Percentiles rank a stretch among this genome's conserved stretches.
phyloP scores from a whole-genome alignment of 108 stramenopile genomes.

The Epithemia pelagica region DNA sequence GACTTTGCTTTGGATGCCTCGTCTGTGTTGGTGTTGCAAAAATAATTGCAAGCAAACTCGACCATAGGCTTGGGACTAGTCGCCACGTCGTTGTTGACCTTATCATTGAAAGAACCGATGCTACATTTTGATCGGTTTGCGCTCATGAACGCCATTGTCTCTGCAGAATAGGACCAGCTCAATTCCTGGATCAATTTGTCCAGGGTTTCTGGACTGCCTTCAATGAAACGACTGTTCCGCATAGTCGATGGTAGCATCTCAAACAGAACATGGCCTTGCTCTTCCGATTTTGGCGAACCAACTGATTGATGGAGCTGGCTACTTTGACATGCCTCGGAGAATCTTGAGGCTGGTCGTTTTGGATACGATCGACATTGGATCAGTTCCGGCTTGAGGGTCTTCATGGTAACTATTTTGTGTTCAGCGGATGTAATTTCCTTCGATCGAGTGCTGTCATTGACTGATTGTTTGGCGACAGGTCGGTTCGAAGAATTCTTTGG shows the following conservation, averaged over 20 bases:
- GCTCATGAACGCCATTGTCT: too few relatives aligned
- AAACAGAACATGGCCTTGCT: not conserved
- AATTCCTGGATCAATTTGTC: not conserved
- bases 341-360: not conserved
- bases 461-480: not conserved
- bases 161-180: not conserved
- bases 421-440: not conserved
- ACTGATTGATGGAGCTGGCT: not conserved
- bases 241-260: not conserved
- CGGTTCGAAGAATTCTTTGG: not conserved
- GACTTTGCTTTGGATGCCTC: too few relatives aligned
- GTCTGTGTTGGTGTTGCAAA: too few relatives aligned
- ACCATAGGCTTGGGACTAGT: too few relatives aligned
- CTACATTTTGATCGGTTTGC: too few relatives aligned
- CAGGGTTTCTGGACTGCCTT: not conserved
- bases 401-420: not conserved
- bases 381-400: not conserved
- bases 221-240: not conserved
- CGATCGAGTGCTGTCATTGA: not conserved
- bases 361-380: not conserved
- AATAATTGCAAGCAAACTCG: too few relatives aligned
- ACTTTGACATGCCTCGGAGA: not conserved
- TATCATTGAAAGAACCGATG: too few relatives aligned
- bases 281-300: too few relatives aligned
- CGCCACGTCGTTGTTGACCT: too few relatives aligned